Conservation (phyloP, 2,329 filamentous ascomycete species). For the Cladosporium oxysporum region DNA sequence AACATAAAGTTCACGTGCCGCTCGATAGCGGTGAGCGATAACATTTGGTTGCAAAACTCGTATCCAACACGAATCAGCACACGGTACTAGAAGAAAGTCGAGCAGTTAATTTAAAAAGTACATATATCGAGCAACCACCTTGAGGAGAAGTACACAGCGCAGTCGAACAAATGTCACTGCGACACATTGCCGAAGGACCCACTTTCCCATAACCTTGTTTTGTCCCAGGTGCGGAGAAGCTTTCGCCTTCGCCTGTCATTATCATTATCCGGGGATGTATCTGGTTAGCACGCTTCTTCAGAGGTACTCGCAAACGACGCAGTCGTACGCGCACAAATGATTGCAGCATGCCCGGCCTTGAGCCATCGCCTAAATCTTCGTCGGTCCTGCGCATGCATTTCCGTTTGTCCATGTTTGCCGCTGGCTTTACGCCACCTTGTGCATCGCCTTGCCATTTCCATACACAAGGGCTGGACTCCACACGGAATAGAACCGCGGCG, state of each 20-base stretch:
- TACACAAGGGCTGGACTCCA: background rate
- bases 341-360: background rate
- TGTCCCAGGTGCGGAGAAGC: constrained; percentile 13
- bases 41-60: background rate
- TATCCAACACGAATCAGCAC: background rate
- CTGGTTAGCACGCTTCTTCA: background rate
- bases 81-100: background rate
- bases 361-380: background rate
- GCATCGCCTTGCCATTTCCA: background rate
- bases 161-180: background rate
- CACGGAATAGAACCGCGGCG: background rate
- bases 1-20: background rate
- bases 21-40: background rate
- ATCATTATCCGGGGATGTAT: background rate
- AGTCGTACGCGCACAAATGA: background rate
- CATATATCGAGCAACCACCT: background rate
- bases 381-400: background rate
- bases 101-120: background rate
- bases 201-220: constrained; percentile 15
- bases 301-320: background rate
- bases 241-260: background rate
- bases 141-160: background rate
- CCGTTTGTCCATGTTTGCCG: background rate
- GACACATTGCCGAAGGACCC: background rate
- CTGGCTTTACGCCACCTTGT: background rate